Evolutionary conservation across 2,329 filamentous ascomycete species (phyloP).

Genomic region (Diplodia corticola): DNA sequence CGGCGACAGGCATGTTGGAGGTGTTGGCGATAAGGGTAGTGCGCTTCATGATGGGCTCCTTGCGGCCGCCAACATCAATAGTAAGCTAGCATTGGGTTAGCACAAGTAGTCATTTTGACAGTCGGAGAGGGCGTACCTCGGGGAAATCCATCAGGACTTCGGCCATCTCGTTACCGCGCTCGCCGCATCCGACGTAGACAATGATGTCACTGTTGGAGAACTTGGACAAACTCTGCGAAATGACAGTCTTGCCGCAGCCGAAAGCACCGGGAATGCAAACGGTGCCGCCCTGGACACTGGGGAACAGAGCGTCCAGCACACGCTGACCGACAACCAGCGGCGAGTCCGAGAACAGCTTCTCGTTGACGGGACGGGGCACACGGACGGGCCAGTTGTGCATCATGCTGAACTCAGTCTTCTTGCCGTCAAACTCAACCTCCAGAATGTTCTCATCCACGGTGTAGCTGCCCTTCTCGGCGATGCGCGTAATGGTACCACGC

Average conservation of each 20-base stretch:
- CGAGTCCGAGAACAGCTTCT: slow-evolving; percentile 85
- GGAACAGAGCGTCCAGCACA: slow-evolving; percentile 94
- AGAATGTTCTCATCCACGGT: slow-evolving; percentile 92
- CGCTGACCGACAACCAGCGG: slow-evolving; percentile 96
- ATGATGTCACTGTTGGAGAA: slow-evolving; percentile 99
- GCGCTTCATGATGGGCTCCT: slow-evolving; percentile 99
- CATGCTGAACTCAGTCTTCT: slow-evolving; percentile 93
- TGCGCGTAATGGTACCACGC: slow-evolving; percentile 86
- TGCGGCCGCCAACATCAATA: slow-evolving; percentile 89
- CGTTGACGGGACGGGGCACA: slow-evolving; percentile 86
- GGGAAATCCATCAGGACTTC: slow-evolving; percentile 99
- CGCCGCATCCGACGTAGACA: slow-evolving; percentile 88
- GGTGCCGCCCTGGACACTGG: slow-evolving; percentile 93
- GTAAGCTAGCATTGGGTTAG: slow-evolving; percentile 61
- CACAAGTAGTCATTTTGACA: neutral
- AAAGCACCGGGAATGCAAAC: slow-evolving; percentile 98
- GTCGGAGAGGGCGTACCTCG: slow-evolving; percentile 55
- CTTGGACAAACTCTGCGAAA: slow-evolving; percentile 97
- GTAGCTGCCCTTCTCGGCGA: slow-evolving; percentile 86
- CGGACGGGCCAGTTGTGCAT: slow-evolving; percentile 99
- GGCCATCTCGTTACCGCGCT: slow-evolving; percentile 99
- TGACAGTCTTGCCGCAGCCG: slow-evolving; percentile 98
- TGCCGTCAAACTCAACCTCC: slow-evolving; percentile 95
- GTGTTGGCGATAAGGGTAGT: slow-evolving; percentile 98
- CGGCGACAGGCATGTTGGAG: slow-evolving; percentile 99